Evolutionary conservation across 169 alveolate species (phyloP).

Genomic region (Cryptosporidium baileyi): DNA sequence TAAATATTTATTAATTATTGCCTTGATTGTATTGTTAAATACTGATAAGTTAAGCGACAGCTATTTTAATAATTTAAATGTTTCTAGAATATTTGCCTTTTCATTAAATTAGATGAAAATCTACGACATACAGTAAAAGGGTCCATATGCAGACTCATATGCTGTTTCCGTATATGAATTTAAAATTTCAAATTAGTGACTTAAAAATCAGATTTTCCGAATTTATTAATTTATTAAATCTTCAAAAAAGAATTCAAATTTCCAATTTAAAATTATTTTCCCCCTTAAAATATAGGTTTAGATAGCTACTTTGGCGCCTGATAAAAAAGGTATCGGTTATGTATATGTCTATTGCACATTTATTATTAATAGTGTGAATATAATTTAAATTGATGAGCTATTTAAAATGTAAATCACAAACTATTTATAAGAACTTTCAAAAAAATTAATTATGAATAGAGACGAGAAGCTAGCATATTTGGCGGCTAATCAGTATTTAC

Average conservation of each 20-base stretch:
- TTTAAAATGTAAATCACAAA: background rate
- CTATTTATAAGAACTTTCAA: background rate
- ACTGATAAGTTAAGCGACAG: too few species aligned
- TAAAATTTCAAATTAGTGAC: background rate
- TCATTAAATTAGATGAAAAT: slow-evolving; percentile 30
- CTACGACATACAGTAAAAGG: background rate
- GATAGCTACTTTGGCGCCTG: slow-evolving; percentile 20
- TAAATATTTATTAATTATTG: background rate
- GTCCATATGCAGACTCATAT: slow-evolving; percentile 50
- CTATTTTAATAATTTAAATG: too few species aligned
- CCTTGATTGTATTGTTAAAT: too few species aligned
- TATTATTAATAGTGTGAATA: background rate
- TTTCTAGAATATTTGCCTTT: slow-evolving; percentile 10
- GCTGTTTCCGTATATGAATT: background rate
- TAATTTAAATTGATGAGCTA: background rate
- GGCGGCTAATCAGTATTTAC: slow-evolving; percentile 13
- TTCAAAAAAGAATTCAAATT: too few species aligned
- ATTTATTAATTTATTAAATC: too few species aligned
- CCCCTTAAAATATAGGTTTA: background rate
- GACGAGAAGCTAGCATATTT: slow-evolving; percentile 19
- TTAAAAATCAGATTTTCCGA: too few species aligned
- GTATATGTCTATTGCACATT: slow-evolving; percentile 6
- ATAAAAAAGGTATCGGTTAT: slow-evolving; percentile 4
- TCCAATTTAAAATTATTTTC: too few species aligned
- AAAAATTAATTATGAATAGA: background rate